A percentile compares a stretch with the other conserved stretches of the same genome.
These are phyloP conservation scores for Nakaseomyces uthaithaninus DNA, from an alignment of 1,139 yeast species.

Conservation along the genomic window DNA sequence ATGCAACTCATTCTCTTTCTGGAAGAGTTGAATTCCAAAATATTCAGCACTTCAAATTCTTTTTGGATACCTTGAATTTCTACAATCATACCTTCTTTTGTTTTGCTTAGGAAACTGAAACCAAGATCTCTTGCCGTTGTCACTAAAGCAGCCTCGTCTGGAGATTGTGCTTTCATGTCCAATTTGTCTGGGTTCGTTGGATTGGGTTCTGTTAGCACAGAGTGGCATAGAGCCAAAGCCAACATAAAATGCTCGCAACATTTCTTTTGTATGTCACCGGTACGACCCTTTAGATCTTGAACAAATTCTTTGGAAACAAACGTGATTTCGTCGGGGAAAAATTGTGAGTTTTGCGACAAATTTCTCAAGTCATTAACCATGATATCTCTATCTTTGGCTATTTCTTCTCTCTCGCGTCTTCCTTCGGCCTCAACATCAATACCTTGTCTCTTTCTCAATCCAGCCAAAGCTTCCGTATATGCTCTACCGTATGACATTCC, in stretches of 20 bases:
- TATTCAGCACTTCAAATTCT: conserved; percentile 67
- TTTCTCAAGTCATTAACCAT: conserved; percentile 57
- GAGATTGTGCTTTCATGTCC: conserved; percentile 88
- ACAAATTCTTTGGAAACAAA: conserved; percentile 68
- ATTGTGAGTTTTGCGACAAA: conserved; percentile 42
- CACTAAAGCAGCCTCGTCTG: conserved; percentile 95
- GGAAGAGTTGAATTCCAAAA: conserved; percentile 80
- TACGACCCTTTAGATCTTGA: conserved; percentile 43
- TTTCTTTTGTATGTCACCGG: conserved; percentile 49
- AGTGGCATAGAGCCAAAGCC: conserved; percentile 83
- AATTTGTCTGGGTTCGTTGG: conserved; percentile 50
- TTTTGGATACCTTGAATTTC: conserved; percentile 65
- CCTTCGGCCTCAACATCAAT: conserved; percentile 65
- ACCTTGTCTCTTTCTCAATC: conserved; percentile 83
- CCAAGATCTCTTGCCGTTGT: conserved; percentile 92
- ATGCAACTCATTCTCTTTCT: conserved; percentile 97
- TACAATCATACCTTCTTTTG: conserved; percentile 60
- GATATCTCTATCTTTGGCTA: conserved; percentile 50
- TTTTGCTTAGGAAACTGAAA: conserved; percentile 66
- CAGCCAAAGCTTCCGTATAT: conserved; percentile 92
- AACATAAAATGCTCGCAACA: conserved; percentile 76
- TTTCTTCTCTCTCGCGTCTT: conserved; percentile 52
- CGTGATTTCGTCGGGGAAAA: conserved; percentile 59
- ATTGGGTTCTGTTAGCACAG: conserved; percentile 72
- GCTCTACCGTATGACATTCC: conserved; percentile 87